These are phyloP conservation scores for Neonectria coccinea DNA, from an alignment of 2,329 filamentous ascomycete genomes.

Conservation along the genomic window DNA sequence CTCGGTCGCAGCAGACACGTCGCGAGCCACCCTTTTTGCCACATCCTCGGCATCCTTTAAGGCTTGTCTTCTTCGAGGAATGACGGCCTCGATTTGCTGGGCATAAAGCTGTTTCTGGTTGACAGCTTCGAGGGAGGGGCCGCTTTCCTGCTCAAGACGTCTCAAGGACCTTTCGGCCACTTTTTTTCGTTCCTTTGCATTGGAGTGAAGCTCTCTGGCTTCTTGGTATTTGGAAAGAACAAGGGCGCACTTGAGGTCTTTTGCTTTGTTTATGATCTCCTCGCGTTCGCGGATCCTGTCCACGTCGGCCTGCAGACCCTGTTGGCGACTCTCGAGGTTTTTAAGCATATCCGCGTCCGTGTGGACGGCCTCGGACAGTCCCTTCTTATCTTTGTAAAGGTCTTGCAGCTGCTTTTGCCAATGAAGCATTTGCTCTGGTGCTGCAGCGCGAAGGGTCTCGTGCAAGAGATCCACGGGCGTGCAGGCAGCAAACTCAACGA, in stretches of 20 bases:
- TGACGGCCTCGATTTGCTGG: constrained; percentile 65
- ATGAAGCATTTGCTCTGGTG: constrained; percentile 80
- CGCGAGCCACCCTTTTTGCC: constrained; percentile 58
- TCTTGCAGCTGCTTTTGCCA: constrained; percentile 82
- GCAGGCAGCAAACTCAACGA: constrained; percentile 91
- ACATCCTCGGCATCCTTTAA: constrained; percentile 66
- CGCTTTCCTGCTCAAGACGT: constrained; percentile 67
- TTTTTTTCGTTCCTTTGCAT: constrained; percentile 67
- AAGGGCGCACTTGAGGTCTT: constrained; percentile 72
- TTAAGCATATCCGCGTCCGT: constrained; percentile 72
- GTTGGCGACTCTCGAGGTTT: constrained; percentile 78
- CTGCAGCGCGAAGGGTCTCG: constrained; percentile 90
- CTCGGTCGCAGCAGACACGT: constrained; percentile 52
- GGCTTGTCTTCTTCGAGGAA: constrained; percentile 65
- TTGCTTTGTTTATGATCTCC: constrained; percentile 72
- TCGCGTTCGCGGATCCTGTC: constrained; percentile 83
- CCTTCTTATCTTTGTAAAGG: constrained; percentile 76
- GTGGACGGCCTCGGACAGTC: constrained; percentile 67
- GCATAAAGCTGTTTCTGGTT: constrained; percentile 77
- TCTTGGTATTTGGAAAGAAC: constrained; percentile 74
- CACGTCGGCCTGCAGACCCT: constrained; percentile 82
- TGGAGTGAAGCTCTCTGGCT: constrained; percentile 59
- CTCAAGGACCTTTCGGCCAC: constrained; percentile 68
- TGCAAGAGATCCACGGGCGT: constrained; percentile 83
- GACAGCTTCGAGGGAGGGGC: constrained; percentile 77